Evolutionary conservation across 1,284 basidiomycete species (phyloP).

Genomic region (Laetiporus sulphureus): DNA sequence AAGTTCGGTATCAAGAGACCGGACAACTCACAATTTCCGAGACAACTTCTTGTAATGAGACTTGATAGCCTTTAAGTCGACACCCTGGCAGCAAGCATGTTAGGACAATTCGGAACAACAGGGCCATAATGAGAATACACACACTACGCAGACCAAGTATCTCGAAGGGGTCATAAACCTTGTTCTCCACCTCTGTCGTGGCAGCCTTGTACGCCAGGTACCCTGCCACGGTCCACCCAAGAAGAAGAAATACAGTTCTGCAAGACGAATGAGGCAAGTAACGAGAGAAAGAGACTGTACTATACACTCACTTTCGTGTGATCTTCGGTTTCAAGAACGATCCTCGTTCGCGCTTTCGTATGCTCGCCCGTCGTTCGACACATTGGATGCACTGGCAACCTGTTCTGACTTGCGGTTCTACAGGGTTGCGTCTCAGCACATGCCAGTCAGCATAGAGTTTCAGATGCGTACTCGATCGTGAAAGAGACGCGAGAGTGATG

Average conservation of each 20-base stretch:
- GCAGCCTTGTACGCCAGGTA: slow-evolving; percentile 65
- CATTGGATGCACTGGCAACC: slow-evolving; percentile 71
- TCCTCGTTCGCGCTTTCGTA: slow-evolving; percentile 38
- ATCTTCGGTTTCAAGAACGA: slow-evolving; percentile 29
- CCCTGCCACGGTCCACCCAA: slow-evolving; percentile 74
- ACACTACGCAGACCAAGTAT: slow-evolving; percentile 84
- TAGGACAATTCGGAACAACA: not conserved
- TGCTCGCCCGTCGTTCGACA: slow-evolving; percentile 44
- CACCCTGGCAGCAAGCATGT: slow-evolving; percentile 33
- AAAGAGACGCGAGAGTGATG: slow-evolving; percentile 49
- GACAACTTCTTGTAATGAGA: slow-evolving; percentile 96
- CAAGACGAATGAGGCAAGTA: slow-evolving; percentile 1
- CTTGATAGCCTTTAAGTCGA: slow-evolving; percentile 90
- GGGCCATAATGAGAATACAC: slow-evolving; percentile 12
- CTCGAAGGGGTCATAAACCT: slow-evolving; percentile 91
- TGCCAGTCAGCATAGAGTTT: no score
- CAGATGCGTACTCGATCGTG: no score
- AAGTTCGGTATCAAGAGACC: not conserved
- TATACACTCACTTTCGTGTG: slow-evolving; percentile 27
- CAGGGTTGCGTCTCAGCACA: no score
- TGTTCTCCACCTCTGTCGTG: slow-evolving; percentile 54
- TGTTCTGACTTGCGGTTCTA: slow-evolving; percentile 21
- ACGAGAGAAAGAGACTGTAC: no score
- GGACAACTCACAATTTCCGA: slow-evolving; percentile 69
- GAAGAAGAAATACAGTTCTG: slow-evolving; percentile 51